phyloP scores from a whole-genome alignment of 176 grass and related monocot species.

The Phragmites australis region DNA sequence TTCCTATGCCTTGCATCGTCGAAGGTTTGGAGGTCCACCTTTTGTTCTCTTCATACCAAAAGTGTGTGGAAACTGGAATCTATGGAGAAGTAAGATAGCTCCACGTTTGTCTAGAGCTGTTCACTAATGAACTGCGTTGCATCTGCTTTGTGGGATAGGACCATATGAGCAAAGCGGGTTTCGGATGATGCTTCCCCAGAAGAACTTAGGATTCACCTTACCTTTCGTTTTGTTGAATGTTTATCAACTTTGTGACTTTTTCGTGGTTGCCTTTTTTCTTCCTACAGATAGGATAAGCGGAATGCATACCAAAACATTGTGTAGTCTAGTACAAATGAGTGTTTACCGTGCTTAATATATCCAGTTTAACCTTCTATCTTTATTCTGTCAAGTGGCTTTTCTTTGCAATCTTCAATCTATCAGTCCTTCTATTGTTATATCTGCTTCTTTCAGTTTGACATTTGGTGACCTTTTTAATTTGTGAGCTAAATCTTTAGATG shows the following conservation, averaged over 20 bases:
- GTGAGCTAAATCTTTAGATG: neutral
- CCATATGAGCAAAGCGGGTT: slow-evolving; percentile 12
- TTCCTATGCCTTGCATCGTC: slow-evolving; percentile 13
- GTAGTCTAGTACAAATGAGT: neutral
- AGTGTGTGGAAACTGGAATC: slow-evolving; percentile 1
- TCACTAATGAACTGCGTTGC: neutral
- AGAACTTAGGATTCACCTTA: neutral
- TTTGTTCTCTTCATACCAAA: slow-evolving; percentile 12
- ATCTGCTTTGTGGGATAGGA: slow-evolving; percentile 19
- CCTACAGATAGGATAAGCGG: neutral
- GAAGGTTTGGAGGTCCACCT: neutral
- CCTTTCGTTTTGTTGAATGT: neutral
- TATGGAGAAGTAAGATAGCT: neutral
- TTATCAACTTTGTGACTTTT: neutral
- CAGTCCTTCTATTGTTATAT: neutral
- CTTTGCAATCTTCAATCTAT: neutral
- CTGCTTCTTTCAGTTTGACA: neutral
- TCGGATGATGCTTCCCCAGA: neutral
- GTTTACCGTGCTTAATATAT: neutral
- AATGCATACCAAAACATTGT: neutral
- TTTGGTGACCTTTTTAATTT: slow-evolving; percentile 10
- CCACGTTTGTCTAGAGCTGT: neutral
- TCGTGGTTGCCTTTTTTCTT: neutral
- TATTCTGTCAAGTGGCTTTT: slow-evolving; percentile 13
- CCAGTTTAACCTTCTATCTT: neutral